Evolutionary conservation across 1,284 basidiomycete genomes (phyloP), one percentile per base, ranked within the genome.

Genomic region (Caloboletus inedulis): DNA sequence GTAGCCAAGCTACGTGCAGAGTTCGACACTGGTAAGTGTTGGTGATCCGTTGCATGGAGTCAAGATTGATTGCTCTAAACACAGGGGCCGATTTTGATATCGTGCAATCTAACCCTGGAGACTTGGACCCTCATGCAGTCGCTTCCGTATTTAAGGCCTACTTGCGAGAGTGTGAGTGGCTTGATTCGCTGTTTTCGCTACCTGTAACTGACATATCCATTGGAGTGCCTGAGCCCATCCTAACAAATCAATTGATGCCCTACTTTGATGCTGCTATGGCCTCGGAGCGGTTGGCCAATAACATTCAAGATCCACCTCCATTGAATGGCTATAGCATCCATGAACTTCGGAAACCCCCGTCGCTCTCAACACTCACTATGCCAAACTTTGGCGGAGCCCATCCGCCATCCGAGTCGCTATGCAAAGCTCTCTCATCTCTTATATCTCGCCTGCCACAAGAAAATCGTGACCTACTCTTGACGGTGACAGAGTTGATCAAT

Each of bases 121-220:
- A 95, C 62, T 73, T 96, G 30, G 93, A 96, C 66, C 93, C 93
- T 34, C 92, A 96, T 65, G 90, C 93, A 2, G 93, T 98, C 14
- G 85, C 94, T 31, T 91, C 91, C 35, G 75, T 89, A 40, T 90
- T 91, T 70, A 91, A 90, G 68, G 85, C 87, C 3, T 91, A 81
- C 64, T 73, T 91, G 44, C 87, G 88, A 48, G 89, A 90, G 77
- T 70, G 89, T 89, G 69, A 72, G 85, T 74, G 27, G 21, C 40
- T 57, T 42, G 34, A 39, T 45, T 27, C 10, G 9, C 50, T 53
- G 54, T 42, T 1, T 13, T 14, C 41, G 12, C 16, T 36, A 5
- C 35, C 14, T 30, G 42, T 37, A 33, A 45, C 33, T 66, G 47
- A 69, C 27, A 49, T 47, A 41, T 55, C 13, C 29, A 49, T 47